phyloP scores from a whole-genome alignment of 2,329 filamentous ascomycete genomes.

The Teratosphaeriaceae sp. region DNA sequence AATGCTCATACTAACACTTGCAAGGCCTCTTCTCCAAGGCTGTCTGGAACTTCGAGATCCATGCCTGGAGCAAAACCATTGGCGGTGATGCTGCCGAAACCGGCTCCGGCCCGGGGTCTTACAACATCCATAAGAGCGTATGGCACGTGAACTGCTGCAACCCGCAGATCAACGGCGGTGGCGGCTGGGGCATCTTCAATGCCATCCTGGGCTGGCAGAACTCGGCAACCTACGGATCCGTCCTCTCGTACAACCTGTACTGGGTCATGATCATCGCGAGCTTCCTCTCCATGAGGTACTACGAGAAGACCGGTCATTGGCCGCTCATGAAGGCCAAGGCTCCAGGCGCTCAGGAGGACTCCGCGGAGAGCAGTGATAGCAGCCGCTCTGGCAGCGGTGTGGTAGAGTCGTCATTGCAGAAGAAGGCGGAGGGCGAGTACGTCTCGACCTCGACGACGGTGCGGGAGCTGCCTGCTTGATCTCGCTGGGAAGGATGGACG shows the following conservation, averaged over 20 bases:
- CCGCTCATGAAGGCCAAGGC: conserved; percentile 36
- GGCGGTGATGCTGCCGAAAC: conserved; percentile 58
- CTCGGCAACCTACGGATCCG: conserved; percentile 78
- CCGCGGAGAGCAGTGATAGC: conserved; percentile 16
- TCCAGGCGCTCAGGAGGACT: conserved; percentile 13
- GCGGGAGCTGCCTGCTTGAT: conserved; percentile 12
- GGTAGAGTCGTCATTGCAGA: conserved; percentile 9
- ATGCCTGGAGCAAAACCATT: conserved; percentile 59
- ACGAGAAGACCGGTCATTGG: conserved; percentile 51
- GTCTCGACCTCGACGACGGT: conserved; percentile 10
- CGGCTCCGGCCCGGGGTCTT: conserved; percentile 65
- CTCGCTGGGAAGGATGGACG: too few relatives aligned
- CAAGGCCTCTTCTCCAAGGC: conserved; percentile 64
- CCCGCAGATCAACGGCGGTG: conserved; percentile 62
- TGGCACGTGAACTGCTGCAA: conserved; percentile 87
- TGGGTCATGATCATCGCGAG: conserved; percentile 65
- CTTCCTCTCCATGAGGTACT: conserved; percentile 60
- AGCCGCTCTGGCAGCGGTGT: conserved; percentile 15
- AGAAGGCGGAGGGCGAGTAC: conserved; percentile 15
- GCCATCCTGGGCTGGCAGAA: conserved; percentile 82
- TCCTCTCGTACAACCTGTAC: conserved; percentile 82
- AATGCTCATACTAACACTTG: too few relatives aligned
- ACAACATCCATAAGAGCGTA: conserved; percentile 69
- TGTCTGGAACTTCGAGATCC: conserved; percentile 67
- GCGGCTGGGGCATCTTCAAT: conserved; percentile 84